Percentiles rank a stretch among this genome's conserved stretches.
Evolutionary conservation across 2,329 filamentous ascomycete species (phyloP).

Genomic region (Sporothrix brasiliensis): DNA sequence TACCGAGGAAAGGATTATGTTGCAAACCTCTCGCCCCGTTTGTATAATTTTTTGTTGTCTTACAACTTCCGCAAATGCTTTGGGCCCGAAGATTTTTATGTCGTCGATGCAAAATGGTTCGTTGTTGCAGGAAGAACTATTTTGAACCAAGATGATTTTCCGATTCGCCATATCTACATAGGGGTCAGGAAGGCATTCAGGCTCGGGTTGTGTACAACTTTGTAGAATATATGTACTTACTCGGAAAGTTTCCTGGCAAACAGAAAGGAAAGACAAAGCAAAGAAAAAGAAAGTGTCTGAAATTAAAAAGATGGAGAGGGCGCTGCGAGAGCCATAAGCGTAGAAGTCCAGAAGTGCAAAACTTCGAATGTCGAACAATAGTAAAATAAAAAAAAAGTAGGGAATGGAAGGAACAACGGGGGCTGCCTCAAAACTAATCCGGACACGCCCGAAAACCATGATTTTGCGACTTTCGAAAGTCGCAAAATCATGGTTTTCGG

Average conservation of each 20-base stretch:
- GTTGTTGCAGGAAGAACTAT: background rate
- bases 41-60: background rate
- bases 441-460: background rate
- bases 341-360: background rate
- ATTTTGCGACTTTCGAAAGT: background rate
- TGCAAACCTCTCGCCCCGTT: background rate
- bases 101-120: slow-evolving; percentile 5
- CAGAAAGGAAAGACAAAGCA: background rate
- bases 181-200: background rate
- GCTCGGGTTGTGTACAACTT: background rate
- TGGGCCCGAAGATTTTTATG: background rate
- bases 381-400: background rate
- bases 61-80: background rate
- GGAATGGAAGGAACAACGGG: background rate
- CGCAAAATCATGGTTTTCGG: background rate
- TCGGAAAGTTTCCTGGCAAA: background rate
- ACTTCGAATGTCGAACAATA: background rate
- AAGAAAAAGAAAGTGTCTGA: background rate
- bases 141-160: background rate
- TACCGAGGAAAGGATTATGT: background rate
- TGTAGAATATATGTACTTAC: slow-evolving; percentile 4
- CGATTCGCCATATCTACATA: background rate
- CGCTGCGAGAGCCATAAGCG: background rate
- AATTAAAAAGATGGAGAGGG: background rate
- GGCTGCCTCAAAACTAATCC: background rate